Base-by-base conservation (phyloP, 2,329 filamentous ascomycete genomes). In the Neofusicoccum sp. region DNA sequence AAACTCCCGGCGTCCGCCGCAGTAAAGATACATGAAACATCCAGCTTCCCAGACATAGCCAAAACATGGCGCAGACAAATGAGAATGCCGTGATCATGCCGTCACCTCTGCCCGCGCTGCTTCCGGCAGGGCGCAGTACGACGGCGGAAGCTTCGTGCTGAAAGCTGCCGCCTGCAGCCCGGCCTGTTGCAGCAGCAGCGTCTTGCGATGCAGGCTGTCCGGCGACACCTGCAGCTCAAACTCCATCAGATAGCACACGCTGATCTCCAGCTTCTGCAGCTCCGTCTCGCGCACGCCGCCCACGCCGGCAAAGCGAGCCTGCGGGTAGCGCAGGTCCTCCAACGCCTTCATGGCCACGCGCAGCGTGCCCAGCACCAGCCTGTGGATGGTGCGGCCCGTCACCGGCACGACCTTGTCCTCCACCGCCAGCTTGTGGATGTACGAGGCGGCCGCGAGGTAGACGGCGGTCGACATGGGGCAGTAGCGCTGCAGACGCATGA, bases 401-500 rank as follows among this genome's bases (percentile, higher is more conserved):
- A 97, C 89, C 0, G 89, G 88, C 28, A 98, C 89, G 29, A 89
- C 85, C 67, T 86, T 86, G 73, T 96, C 76, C 59, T 83, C 91
- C 48, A 89, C 83, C 11, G 94, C 87, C 45, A 98, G 83, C 29
- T 89, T 87, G 73, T 94, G 89, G 67, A 97, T 94, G 78, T 97
- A 98, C 7, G 90, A 83, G 50, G 91, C 93, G 4, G 93, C 89
- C 1, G 94, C 92, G 31, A 99, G 87, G 78, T 97, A 97, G 8
- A 98, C 94, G 29, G 89, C 94, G 0, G 93, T 93, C 66, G 91
- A 96, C 86, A 97, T 93, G 3, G 95, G 93, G 72, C 94, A 98
- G 79, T 90, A 97, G 64, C 87, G 87, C 78, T 98, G 93, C 64
- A 98, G 86, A 14, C 94, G 90, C 70, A 88, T 82, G 29, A 98